Evolutionary conservation across 2,329 filamentous ascomycete genomes (phyloP).

Genomic region (Aspergillus tamarii): DNA sequence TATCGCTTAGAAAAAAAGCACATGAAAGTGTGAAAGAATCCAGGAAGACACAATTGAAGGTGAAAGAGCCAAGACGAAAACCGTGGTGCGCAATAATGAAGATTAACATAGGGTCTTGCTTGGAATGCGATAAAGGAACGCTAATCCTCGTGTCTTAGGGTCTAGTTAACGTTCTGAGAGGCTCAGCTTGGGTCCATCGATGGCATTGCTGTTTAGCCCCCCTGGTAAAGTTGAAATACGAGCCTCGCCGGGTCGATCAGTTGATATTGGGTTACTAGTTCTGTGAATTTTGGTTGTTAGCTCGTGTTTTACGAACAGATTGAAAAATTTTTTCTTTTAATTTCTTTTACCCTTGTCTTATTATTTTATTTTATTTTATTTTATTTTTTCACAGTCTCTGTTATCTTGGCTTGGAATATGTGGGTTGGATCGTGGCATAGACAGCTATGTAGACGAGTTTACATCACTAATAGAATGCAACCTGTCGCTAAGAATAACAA

Average conservation of each 20-base stretch:
- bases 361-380: conserved; percentile 32
- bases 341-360: neutral
- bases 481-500: neutral
- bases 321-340: neutral
- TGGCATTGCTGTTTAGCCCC: neutral
- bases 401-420: neutral
- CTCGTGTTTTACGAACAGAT: neutral
- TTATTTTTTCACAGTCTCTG: too few species aligned
- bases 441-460: neutral
- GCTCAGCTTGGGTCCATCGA: neutral
- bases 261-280: neutral
- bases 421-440: neutral
- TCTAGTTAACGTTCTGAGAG: neutral
- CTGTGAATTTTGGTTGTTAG: neutral
- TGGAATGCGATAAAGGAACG: neutral
- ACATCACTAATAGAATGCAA: neutral
- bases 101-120: neutral
- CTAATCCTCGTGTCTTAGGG: neutral
- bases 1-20: neutral
- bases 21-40: neutral
- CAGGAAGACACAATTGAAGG: neutral
- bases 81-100: neutral
- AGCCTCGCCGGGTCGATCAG: conserved; percentile 5
- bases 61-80: neutral
- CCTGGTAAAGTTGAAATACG: conserved; percentile 5